Evolutionary conservation across 2,329 filamentous ascomycete species (phyloP), one percentile per base, ranked within the genome.

Genomic region (Coniochaeta hoffmannii): DNA sequence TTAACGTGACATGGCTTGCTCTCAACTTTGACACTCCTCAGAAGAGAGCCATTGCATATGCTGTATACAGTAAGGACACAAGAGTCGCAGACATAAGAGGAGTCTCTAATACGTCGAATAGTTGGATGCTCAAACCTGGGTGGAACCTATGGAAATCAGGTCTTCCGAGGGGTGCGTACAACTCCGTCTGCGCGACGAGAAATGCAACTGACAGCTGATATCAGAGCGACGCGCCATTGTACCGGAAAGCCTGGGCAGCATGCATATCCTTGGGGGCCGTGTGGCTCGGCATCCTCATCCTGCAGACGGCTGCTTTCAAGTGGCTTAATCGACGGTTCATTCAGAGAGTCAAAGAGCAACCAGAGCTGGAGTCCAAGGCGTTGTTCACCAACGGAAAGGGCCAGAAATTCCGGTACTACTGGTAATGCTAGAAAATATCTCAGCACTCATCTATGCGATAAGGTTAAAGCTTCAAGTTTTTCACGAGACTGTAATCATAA

Each of bases 91-190:
- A 3, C 1, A 15, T 17, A 51, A 3, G 24, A 12, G 15, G 19
- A 35, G 38, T 59, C 35, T 59, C 41, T 26, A 26, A 57, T 19
- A 49, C 30, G 12, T 50, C 9, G 15, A 51, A 32, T 44, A 61
- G 60, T 62, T 52, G 60, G 60, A 19, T 62, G 60, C 51, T 62
- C 60, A 14, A 62, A 62, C 19, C 26, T 61, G 7, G 60, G 60
- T 30, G 60, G 59, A 15, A 62, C 60, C 31, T 62, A 61, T 46
- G 60, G 60, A n/a, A 62, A 61, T 19, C 59, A 62, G 50, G 59
- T 62, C 6, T 62, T 62, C 31, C 41, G 60, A 57, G 60, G 59
- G 49, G 60, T 62, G 59, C 55, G 59, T 56, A 30, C 3, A 22
- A 14, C 34, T 32, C 28, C 17, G 44, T 41, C 15, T 44, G 36